Evolutionary conservation across 2,329 filamentous ascomycete species (phyloP), one percentile per base, ranked within the genome.

Genomic region (Apiospora malaysiana): DNA sequence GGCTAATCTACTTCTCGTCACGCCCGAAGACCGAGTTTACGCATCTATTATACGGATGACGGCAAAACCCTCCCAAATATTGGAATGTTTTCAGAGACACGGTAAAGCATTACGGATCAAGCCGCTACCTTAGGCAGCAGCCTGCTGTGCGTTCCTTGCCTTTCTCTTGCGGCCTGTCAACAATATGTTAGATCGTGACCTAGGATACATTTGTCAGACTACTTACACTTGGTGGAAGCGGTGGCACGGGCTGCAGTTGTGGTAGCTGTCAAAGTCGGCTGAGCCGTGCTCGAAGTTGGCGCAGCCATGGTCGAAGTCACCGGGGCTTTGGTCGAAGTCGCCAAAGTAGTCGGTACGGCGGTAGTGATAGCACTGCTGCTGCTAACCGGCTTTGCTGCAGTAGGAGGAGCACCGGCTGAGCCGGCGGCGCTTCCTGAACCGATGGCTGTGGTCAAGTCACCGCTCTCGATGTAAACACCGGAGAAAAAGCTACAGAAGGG

Each of bases 381-480:
- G 25, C 40, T 12, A n/a, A 46, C n/a, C 21, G 65, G 65, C 40
- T 66, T 46, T 5, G n/a, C 65, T 6, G 42, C n/a, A 46, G 42
- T n/a, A 43, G 65, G 23, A n/a, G 65, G 27, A 21, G 65, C n/a
- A 46, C n/a, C 65, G 65, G 18, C 65, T 4, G 23, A 21, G 21
- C 65, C 65, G 16, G 23, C 18, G 65, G 42, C 65, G 23, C 27
- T 42, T 32, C 65, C 56, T 4, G 56, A 63, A 40, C 32, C 69
- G 46, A 70, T 70, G 25, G 27, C 42, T 14, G 80, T 82, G 27
- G 81, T 82, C 67, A 83, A 74, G 67, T 77, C 74, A 63, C 88
- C 90, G 66, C 82, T 85, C 85, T 94, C 92, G 67, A 93, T 85
- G 76, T 92, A 94, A 4, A 93, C 89, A 10, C 92, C 91, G 4